Evolutionary conservation across 2,329 filamentous ascomycete species (phyloP), one percentile per base, ranked within the genome.

Genomic region (Arthrobotrys entomopaga): DNA sequence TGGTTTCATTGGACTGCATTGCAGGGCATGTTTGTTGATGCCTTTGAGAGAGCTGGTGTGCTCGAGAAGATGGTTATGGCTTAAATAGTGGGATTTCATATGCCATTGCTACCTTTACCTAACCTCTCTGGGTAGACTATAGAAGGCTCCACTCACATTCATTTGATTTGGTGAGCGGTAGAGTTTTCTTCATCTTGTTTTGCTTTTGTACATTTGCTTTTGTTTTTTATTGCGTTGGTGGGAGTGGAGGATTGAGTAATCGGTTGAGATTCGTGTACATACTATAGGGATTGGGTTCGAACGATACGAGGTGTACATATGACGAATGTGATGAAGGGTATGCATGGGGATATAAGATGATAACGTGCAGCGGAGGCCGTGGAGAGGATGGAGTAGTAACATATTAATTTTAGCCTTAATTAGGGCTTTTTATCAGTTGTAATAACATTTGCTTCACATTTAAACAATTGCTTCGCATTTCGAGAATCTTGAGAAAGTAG

Each of bases 1-100:
- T 82, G 98, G n/a, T 98, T 97, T 81, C 95, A 99, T 82, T 99
- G 98, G 82, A 86, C 87, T 20, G 95, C 95, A 16, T 97, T 99
- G 94, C 91, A 97, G 82, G 87, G 93, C 65, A 95, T 99, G 82
- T 99, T 99, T 80, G 86, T 90, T 3, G 86, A 86, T 46, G 91
- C 91, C 10, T 94, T 94, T 82, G 82, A 85, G 77, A 86, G 90
- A 72, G 90, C 90, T 1, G 63, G 43, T 15, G 22, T 53, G 5
- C 43, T 74, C 81, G 88, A 80, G 85, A 69, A 38, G 49, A 48
- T 38, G 15, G 26, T 52, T n/a, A 82, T 53, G 86, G 85, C n/a
- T 88, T 63, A 20, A 22, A 54, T 26, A 29, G 38, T 11, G 15
- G 34, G 19, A 46, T 19, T 24, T 13, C 6, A 13, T 46, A 3